Evolutionary conservation across 2,329 filamentous ascomycete genomes (phyloP), one percentile per base, ranked within the genome.

Genomic region (Waltergamsia citrina): DNA sequence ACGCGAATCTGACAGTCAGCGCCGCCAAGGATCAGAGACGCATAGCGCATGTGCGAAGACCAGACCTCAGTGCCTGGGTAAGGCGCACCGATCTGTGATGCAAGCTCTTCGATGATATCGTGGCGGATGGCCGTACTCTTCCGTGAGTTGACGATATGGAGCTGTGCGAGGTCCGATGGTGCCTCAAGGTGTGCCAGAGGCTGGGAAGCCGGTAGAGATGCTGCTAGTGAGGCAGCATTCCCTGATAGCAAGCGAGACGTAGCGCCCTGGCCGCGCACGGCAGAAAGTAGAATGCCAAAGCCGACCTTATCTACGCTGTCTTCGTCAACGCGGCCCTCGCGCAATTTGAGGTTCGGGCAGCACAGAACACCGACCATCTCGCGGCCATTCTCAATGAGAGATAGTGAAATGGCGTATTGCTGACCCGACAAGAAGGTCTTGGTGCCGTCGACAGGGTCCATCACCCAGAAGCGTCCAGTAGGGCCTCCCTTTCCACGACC

Each of bases 371-470:
- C 74, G 16, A 81, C 49, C 33, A 67, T 57, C 49, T 81, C 70
- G 29, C 53, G 45, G 4, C 75, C 75, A 34, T 77, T 59, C 38
- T 74, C 65, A 3, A 80, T 52, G 41, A 81, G 53, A 4, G 70
- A 68, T 15, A 80, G 54, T 39, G 71, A 72, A 4, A 81, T 71
- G 4, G 69, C 75, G 38, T 79, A 81, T 52, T 81, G 76, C 51
- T 74, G 63, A 4, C 71, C 71, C 25, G 56, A 56, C 42, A 81
- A 67, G 38, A 78, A 81, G 0, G 74, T 71, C 12, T 68, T 69
- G 2, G 76, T 81, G 20, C 76, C 76, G 43, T 81, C 76, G 7
- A 81, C 69, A 1, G 76, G 76, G 45, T 81, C 76, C 48, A 81
- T 65, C 20, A 75, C 66, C 76, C 76, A 81, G 33, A 71, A 63